Conservation (phyloP, 192 early-diverging fungal species). For the Lunasporangiospora selenospora region DNA sequence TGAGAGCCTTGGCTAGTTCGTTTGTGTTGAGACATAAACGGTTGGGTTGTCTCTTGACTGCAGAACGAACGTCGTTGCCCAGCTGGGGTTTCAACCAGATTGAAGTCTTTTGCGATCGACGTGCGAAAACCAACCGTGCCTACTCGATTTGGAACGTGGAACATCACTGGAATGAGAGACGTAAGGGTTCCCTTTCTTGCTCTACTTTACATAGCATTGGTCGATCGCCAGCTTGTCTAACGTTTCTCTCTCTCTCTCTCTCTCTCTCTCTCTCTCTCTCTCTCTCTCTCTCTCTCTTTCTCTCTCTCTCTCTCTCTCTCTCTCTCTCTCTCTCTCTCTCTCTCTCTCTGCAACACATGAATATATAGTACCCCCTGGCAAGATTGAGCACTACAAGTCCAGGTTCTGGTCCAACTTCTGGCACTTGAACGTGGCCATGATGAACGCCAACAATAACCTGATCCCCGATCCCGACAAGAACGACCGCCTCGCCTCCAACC, state of each 20-base stretch:
- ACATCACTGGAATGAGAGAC: constrained; percentile 72
- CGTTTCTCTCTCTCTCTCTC: too few species aligned
- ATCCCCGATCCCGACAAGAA: constrained; percentile 88
- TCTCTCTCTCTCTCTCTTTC: too few species aligned
- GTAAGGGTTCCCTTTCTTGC: too few species aligned
- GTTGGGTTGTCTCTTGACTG: constrained; percentile 77
- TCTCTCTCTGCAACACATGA: too few species aligned
- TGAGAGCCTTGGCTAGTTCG: constrained; percentile 74
- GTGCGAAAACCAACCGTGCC: constrained; percentile 49
- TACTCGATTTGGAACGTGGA: constrained; percentile 94
- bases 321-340: too few species aligned
- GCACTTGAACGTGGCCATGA: constrained; percentile 92
- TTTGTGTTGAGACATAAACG: constrained; percentile 78
- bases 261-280: too few species aligned
- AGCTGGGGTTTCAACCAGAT: constrained; percentile 94
- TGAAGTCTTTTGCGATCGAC: constrained; percentile 87
- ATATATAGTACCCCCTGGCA: constrained; percentile 74
- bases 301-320: too few species aligned
- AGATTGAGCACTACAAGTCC: constrained; percentile 64
- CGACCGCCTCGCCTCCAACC: constrained; percentile 78
- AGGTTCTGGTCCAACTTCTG: constrained; percentile 82
- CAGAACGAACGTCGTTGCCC: constrained; percentile 72
- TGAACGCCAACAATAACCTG: constrained; percentile 90
- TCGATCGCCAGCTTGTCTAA: too few species aligned
- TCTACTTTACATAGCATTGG: too few species aligned